Conservation (phyloP, 2,329 filamentous ascomycete genomes). For the Torrubiella hemipterigena region DNA sequence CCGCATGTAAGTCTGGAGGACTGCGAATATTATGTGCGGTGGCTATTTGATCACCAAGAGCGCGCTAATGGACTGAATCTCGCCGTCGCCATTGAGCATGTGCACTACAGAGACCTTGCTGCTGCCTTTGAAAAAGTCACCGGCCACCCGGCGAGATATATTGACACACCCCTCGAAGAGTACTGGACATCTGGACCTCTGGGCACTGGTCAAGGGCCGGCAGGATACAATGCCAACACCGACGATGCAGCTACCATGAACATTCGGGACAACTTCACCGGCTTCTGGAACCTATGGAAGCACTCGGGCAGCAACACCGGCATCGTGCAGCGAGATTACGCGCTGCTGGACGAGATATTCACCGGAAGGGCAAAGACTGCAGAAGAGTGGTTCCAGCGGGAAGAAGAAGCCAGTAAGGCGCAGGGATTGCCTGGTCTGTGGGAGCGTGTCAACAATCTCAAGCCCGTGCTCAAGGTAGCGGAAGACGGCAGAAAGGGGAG, state of each 20-base stretch:
- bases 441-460: slow-evolving; percentile 8
- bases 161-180: slow-evolving; percentile 21
- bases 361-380: slow-evolving; percentile 32
- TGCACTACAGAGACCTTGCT: slow-evolving; percentile 26
- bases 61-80: slow-evolving; percentile 32
- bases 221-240: slow-evolving; percentile 23
- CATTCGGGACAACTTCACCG: slow-evolving; percentile 34
- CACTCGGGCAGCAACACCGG: slow-evolving; percentile 26
- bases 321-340: slow-evolving; percentile 32
- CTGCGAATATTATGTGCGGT: slow-evolving; percentile 31
- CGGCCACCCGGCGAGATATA: slow-evolving; percentile 25
- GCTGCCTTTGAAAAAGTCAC: slow-evolving; percentile 29
- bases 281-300: slow-evolving; percentile 36
- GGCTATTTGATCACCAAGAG: slow-evolving; percentile 33
- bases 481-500: slow-evolving; percentile 9
- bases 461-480: slow-evolving; percentile 9
- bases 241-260: slow-evolving; percentile 21
- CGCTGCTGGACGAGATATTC: slow-evolving; percentile 37
- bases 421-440: slow-evolving; percentile 7
- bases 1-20: slow-evolving; percentile 32
- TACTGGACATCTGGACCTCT: slow-evolving; percentile 16
- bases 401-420: slow-evolving; percentile 19
- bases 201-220: slow-evolving; percentile 11
- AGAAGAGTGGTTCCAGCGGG: slow-evolving; percentile 33
- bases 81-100: slow-evolving; percentile 27